Evolutionary conservation across 345 rosid genomes (phyloP).

Genomic region (Syzygium aromaticum): DNA sequence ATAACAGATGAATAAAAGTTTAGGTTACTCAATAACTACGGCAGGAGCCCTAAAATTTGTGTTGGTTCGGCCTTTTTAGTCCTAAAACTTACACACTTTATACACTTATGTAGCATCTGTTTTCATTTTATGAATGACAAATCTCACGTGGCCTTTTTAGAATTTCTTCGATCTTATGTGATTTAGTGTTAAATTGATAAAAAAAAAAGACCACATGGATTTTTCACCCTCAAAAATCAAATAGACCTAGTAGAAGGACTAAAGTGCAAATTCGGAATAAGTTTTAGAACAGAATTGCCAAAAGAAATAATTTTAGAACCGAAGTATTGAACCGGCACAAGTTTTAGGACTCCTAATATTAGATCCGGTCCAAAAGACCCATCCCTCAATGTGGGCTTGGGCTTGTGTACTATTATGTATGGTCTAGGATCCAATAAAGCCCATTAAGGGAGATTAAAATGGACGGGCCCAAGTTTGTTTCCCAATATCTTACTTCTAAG

Average conservation of each 20-base stretch:
- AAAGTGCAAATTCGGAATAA: neutral
- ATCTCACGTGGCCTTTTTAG: neutral
- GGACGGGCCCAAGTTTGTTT: neutral
- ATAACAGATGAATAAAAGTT: neutral
- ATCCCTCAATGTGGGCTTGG: neutral
- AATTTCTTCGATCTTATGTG: neutral
- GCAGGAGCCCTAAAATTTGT: neutral
- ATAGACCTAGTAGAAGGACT: neutral
- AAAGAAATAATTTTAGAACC: neutral
- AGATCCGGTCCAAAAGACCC: neutral
- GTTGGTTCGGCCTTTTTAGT: neutral
- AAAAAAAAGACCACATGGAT: neutral
- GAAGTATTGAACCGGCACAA: neutral
- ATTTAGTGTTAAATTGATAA: neutral
- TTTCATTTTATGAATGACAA: neutral
- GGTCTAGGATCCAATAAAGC: neutral
- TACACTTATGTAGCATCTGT: no score
- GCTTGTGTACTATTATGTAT: neutral
- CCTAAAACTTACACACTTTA: neutral
- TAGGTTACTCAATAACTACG: neutral
- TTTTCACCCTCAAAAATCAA: neutral
- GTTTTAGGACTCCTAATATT: neutral
- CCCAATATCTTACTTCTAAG: neutral
- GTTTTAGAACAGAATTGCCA: neutral
- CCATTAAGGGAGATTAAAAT: neutral